Base-by-base conservation (phyloP, 768 basidiomycete species). In the Gautieria morchelliformis region DNA sequence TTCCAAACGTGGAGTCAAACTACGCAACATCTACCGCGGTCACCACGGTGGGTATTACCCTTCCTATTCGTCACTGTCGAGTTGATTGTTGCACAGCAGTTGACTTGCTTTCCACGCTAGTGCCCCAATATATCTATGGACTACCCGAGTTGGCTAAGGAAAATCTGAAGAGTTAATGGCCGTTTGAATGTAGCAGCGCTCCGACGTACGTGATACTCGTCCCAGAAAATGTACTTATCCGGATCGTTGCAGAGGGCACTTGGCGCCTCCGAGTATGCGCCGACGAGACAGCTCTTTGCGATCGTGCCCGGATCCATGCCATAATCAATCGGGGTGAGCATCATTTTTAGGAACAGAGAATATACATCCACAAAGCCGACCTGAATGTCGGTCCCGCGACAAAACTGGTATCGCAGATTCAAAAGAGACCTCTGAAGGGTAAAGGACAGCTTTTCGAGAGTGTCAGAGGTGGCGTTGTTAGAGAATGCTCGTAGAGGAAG, bases 151-250 rank as follows among this genome's bases (percentile, higher is more conserved):
- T 42, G 56, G 46, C 56, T 57, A 39, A 15, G 20, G 32, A 46
- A 37, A 37, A 37, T 5, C 35, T 41, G 41, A 40, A 44, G n/a
- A 32, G 4, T 15, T 19, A 37, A 47, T 10, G n/a, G 20, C 10
- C 27, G 3, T 33, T 32, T 8, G 47, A 40, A 11, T 15, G 33
- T 6, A 39, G 19, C 3, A n/a, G 10, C n/a, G 32, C 15, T 27
- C 12, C 35, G 27, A 48, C 56, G 10, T 41, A 57, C 56, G 48
- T 57, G 56, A 33, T 57, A 57, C 37, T 57, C 56, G 47, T 57
- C 56, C 56, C 56, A 57, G 19, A 48, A 57, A 20, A 57, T 48
- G 50, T 57, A 57, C 24, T 41, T 33, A 41, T 57, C 56, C 24
- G 56, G 56, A 14, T 57, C 56, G 11, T 37, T 5, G 47, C 56